A percentile compares a stretch with the other conserved stretches of the same genome.
Conservation (phyloP, 2,329 filamentous ascomycete species). For the Aspergillus fischeri region DNA sequence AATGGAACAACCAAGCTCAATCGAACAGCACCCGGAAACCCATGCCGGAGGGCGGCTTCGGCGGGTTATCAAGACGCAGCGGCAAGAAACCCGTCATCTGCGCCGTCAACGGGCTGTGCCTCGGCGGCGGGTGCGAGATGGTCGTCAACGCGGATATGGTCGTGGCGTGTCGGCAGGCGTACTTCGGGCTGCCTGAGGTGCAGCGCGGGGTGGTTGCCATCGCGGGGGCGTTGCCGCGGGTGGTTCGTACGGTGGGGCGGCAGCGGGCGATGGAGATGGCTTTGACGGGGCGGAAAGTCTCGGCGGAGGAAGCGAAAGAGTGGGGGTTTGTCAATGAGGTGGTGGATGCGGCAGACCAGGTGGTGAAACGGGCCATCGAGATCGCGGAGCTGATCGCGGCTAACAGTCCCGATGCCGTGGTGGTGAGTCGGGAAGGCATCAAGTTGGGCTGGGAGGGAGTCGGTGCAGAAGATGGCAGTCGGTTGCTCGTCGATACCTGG, state of each 20-base stretch:
- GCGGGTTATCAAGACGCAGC: constrained; percentile 41
- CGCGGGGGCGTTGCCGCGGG: constrained; percentile 65
- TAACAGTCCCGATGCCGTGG: constrained; percentile 71
- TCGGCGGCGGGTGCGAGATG: constrained; percentile 76
- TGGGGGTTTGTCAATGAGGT: constrained; percentile 71
- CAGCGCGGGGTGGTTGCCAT: constrained; percentile 66
- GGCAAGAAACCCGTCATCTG: constrained; percentile 68
- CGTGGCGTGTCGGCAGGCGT: constrained; percentile 53
- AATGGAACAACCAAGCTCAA: constrained; percentile 30
- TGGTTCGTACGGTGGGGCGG: constrained; percentile 61
- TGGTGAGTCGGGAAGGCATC: constrained; percentile 68
- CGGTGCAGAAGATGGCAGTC: constrained; percentile 61
- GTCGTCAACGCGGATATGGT: constrained; percentile 68
- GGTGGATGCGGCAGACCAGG: constrained; percentile 16
- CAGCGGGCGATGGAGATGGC: constrained; percentile 71
- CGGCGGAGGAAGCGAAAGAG: constrained; percentile 54
- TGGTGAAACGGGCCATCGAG: constrained; percentile 48
- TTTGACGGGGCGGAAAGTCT: constrained; percentile 58
- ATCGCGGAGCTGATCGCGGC: constrained; percentile 59
- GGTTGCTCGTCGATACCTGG: constrained; percentile 54
- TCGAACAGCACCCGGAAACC: constrained; percentile 1
- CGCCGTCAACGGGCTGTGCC: constrained; percentile 70
- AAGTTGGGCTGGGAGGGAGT: constrained; percentile 68
- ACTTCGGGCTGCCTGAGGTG: constrained; percentile 69
- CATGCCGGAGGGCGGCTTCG: constrained; percentile 36